Evolutionary conservation across 345 rosid species (phyloP), one percentile per base, ranked within the genome.

Genomic region (Bruguiera gymnorhiza): DNA sequence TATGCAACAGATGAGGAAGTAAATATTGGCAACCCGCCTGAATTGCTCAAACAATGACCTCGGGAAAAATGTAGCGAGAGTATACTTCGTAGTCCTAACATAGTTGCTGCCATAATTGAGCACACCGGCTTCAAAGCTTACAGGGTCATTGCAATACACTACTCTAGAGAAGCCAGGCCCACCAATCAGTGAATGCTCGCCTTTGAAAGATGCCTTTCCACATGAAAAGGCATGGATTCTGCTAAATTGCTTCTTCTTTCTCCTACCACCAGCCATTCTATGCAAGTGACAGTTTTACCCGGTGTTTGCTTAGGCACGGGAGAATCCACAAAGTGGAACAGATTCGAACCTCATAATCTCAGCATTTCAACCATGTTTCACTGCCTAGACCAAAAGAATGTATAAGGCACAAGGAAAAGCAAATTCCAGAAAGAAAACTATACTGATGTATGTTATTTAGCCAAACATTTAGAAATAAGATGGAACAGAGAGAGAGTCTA

Each of bases 121-220:
- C 18, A 79, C 64, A 70, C 79, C 78, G 0, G 94, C 81, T 66
- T 86, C 94, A 65, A 82, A 75, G 68, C 87, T 58, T 61, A 86
- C 85, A 26, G 94, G 87, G 13, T 94, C 97, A 74, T 94, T 94
- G 74, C 96, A 91, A 63, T 84, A 77, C 2, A 89, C 94, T 20
- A 89, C 81, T 50, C 98, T 85, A 0, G 98, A 91, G 79, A 89
- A 94, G 5, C 98, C 98, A 13, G 97, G 96, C 52, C 98, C 98
- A 50, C 98, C 98, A 18, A 94, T 88, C 48, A 86, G 75, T 11
- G 96, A 87, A 70, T 86, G 97, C 1, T 90, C 98, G 3, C 81
- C 90, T 69, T 76, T 77, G 73, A 86, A 87, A 13, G 81, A 85
- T 11, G 91, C 86, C 72, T 77, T 86, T 39, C 98, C 95, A 72